Evolutionary conservation across 345 rosid species (phyloP), one percentile per base, ranked within the genome.

Genomic region (Bruguiera gymnorhiza): DNA sequence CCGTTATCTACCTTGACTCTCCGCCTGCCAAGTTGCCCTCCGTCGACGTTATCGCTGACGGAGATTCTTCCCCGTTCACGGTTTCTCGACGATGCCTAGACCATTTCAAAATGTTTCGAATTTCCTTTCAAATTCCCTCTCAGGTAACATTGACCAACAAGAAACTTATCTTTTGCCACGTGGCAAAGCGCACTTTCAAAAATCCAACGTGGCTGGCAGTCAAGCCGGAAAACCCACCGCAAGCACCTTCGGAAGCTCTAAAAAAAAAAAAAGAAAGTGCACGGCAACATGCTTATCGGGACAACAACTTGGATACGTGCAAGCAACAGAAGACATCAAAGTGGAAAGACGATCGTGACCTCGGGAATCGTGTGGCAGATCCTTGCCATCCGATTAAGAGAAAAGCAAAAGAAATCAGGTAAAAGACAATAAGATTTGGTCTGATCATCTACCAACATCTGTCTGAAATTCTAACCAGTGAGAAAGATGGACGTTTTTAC

Each of bases 131-230:
- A 43, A 43, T 43, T 43, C 18, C 50, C 50, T 13, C 50, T 43
- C 24, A 7, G 80, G 73, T 76, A 70, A 70, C 68, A 52, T 72
- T 3, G 21, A 65, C 79, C 77, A 80, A 78, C 67, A 69, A 31
- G 20, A 26, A 53, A 62, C 62, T 57, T 19, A n/a, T 26, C 11
- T 29, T 74, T 65, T 21, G 58, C 86, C 79, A 82, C 78, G 76
- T 82, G 9, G 51, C 68, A 73, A 61, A 9, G 7, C 18, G 1
- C 16, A 5, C 5, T 0, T 6, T 13, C 29, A 23, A 8, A 53
- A 16, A n/a, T 60, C 76, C 70, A 2, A 71, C 77, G 77, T 81
- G 79, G 77, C 72, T 81, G 79, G 77, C 72, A 27, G 3, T 1
- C 0, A 9, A 7, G 4, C 13, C 6, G 26, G 19, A 39, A 32